These are phyloP conservation scores for Davidsoniella eucalypti DNA, from an alignment of 2,329 filamentous ascomycete species.

Conservation along the genomic window DNA sequence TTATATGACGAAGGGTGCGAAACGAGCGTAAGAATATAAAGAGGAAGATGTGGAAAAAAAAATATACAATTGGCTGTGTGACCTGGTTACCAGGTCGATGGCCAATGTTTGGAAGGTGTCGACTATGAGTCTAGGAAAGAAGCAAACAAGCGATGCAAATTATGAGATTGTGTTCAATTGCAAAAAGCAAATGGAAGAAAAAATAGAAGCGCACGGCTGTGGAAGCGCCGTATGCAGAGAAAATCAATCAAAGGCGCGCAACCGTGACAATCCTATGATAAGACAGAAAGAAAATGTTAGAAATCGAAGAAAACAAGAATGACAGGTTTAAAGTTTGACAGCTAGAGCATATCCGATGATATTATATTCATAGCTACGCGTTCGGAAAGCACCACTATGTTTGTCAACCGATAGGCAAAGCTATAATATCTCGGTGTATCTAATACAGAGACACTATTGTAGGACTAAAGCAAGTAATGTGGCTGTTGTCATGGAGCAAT, in stretches of 20 bases:
- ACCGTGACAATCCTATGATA: no score
- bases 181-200: no score
- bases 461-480: slow-evolving; percentile 4
- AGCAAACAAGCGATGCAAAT: background rate
- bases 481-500: slow-evolving; percentile 6
- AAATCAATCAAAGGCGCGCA: no score
- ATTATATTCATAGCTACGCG: slow-evolving; percentile 1
- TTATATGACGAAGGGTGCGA: background rate
- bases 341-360: background rate
- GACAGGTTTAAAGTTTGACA: background rate
- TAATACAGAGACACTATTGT: background rate
- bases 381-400: background rate
- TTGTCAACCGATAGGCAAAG: background rate
- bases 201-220: no score
- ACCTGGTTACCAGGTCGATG: background rate
- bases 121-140: background rate
- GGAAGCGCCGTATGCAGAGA: no score
- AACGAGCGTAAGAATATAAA: slow-evolving; percentile 2
- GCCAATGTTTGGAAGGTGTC: background rate
- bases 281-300: background rate
- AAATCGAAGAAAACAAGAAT: background rate
- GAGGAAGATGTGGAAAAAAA: background rate
- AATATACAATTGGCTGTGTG: background rate
- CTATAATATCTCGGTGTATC: background rate
- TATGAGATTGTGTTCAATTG: background rate